Percentiles rank a stretch among this genome's conserved stretches.
Evolutionary conservation across 805 yeast species (phyloP).

Genomic region (Cyberlindnera japonica): DNA sequence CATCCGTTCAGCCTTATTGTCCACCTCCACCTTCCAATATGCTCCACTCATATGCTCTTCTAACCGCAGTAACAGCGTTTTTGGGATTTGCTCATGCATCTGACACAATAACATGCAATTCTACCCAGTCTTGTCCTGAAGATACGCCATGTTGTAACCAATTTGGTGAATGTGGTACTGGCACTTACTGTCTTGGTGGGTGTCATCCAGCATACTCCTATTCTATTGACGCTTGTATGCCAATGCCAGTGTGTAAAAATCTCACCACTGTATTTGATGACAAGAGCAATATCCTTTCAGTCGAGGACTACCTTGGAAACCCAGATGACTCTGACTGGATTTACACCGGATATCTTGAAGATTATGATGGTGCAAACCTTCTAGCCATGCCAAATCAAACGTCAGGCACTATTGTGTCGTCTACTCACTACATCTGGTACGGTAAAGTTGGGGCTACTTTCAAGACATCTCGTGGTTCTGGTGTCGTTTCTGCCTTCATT

Average conservation of each 20-base stretch:
- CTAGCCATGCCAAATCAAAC: conserved; percentile 77
- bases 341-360: conserved; percentile 52
- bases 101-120: conserved; percentile 41
- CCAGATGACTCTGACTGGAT: conserved; percentile 64
- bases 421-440: conserved; percentile 81
- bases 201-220: conserved; percentile 61
- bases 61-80: conserved; percentile 2
- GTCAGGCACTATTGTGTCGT: conserved; percentile 75
- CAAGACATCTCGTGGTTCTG: conserved; percentile 70
- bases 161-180: conserved; percentile 78
- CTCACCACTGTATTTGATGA: conserved; percentile 40
- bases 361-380: conserved; percentile 53
- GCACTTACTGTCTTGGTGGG: conserved; percentile 76
- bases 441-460: conserved; percentile 70
- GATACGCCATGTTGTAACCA: conserved; percentile 81
- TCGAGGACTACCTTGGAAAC: conserved; percentile 54
- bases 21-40: neutral
- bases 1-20: neutral
- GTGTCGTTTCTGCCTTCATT: conserved; percentile 86
- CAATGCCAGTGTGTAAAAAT: conserved; percentile 71
- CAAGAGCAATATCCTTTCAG: conserved; percentile 26
- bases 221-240: conserved; percentile 63
- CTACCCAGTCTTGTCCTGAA: conserved; percentile 64
- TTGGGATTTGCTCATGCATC: conserved; percentile 1
- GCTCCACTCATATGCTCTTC: neutral